Conservation (phyloP, 208 protist genomes). For the Leishmania gerbilli region DNA sequence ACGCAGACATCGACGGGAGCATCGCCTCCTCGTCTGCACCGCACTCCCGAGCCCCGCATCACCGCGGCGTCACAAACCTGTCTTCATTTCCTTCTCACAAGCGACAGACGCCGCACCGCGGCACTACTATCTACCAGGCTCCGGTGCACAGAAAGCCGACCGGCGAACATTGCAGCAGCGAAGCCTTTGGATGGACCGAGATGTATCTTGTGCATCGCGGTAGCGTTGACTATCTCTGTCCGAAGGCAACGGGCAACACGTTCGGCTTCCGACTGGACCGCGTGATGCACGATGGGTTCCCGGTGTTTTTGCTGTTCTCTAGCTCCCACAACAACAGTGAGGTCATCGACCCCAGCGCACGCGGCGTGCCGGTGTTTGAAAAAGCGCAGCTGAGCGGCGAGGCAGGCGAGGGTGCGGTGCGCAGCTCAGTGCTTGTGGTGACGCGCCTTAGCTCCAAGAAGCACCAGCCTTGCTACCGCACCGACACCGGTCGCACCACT, state of each 20-base stretch:
- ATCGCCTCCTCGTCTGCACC: neutral
- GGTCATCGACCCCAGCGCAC: conserved; percentile 25
- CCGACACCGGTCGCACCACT: neutral
- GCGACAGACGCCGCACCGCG: conserved; percentile 32
- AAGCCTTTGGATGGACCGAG: conserved; percentile 62
- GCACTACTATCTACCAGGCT: conserved; percentile 45
- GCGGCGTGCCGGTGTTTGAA: conserved; percentile 46
- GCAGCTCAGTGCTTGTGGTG: conserved; percentile 34
- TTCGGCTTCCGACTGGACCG: conserved; percentile 78
- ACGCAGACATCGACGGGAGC: conserved; percentile 1
- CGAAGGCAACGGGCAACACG: conserved; percentile 39
- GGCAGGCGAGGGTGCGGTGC: conserved; percentile 25
- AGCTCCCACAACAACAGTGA: conserved; percentile 40
- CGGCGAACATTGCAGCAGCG: conserved; percentile 49
- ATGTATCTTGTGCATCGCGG: conserved; percentile 73
- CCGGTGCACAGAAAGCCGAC: conserved; percentile 20
- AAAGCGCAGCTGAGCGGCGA: conserved; percentile 54
- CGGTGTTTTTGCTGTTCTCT: conserved; percentile 74
- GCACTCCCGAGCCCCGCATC: neutral
- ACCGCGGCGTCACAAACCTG: neutral
- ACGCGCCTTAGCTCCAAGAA: conserved; percentile 45
- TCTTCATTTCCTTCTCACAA: conserved; percentile 32
- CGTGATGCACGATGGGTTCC: conserved; percentile 58
- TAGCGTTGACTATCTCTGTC: conserved; percentile 66
- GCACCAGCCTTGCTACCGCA: conserved; percentile 11